phyloP scores from a whole-genome alignment of 2,329 filamentous ascomycete species.

The Helicocarpus griseus region DNA sequence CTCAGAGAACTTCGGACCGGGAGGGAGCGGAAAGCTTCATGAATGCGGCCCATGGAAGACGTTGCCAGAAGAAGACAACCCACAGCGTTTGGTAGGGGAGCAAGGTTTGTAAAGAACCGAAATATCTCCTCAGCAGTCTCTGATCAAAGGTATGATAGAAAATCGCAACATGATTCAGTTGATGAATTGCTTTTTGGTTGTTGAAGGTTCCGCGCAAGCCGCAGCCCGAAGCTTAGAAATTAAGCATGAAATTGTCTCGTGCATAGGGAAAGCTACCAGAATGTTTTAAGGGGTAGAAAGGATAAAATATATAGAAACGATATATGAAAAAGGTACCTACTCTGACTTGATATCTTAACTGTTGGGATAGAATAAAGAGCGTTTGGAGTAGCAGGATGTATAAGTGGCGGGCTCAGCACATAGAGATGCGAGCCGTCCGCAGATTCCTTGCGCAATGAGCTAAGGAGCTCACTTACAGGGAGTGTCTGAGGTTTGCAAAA shows the following conservation, averaged over 20 bases:
- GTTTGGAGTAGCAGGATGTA: slow-evolving; percentile 3
- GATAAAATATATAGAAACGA: not conserved
- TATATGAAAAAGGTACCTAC: not conserved
- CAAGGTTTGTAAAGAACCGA: not conserved
- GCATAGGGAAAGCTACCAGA: not conserved
- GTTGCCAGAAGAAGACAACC: not conserved
- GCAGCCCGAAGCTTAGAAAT: not conserved
- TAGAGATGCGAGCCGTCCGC: too few relatives aligned
- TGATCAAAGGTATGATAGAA: not conserved
- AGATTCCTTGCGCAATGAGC: too few relatives aligned
- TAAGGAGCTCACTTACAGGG: too few relatives aligned
- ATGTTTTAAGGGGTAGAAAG: not conserved
- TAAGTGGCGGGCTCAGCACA: too few relatives aligned
- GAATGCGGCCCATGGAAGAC: not conserved
- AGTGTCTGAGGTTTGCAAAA: too few relatives aligned
- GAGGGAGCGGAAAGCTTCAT: not conserved
- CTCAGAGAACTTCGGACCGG: not conserved
- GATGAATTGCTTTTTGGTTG: too few relatives aligned
- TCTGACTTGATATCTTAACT: not conserved
- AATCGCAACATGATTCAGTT: too few relatives aligned
- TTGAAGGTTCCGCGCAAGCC: not conserved
- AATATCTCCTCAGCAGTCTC: not conserved
- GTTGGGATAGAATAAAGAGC: not conserved
- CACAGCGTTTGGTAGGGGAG: too few relatives aligned
- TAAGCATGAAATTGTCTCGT: not conserved